Conservation (phyloP, 2,329 filamentous ascomycete species). For the Trichoderma harzianum region DNA sequence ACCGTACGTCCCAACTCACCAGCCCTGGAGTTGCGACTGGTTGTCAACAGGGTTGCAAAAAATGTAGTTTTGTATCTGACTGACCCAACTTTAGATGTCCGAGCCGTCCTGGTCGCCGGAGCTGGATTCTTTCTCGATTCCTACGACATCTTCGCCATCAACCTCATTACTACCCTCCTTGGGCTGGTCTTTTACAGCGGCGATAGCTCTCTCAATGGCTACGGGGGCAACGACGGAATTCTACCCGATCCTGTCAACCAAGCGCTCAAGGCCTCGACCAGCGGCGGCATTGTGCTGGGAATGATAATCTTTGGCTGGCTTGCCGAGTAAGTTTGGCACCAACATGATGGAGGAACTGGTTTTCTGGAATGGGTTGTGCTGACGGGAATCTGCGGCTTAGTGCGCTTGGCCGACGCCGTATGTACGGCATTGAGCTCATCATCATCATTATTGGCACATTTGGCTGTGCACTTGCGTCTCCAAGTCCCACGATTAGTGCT, state of each 20-base stretch:
- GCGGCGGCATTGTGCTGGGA: constrained; percentile 73
- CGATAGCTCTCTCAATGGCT: constrained; percentile 40
- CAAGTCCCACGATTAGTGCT: constrained; percentile 57
- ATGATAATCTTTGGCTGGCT: constrained; percentile 75
- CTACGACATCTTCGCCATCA: constrained; percentile 79
- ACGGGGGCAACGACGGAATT: constrained; percentile 50
- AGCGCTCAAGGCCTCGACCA: constrained; percentile 77
- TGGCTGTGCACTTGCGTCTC: constrained; percentile 60
- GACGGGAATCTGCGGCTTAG: constrained; percentile 23
- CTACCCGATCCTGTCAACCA: constrained; percentile 66
- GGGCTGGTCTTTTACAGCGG: constrained; percentile 73
- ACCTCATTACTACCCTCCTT: constrained; percentile 66
- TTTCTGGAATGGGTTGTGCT: not conserved
- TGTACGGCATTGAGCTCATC: constrained; percentile 76
- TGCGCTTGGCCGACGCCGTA: constrained; percentile 69
- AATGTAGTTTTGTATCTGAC: not conserved
- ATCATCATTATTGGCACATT: constrained; percentile 70
- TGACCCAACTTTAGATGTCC: constrained; percentile 48
- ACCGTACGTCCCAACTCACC: constrained; percentile 43
- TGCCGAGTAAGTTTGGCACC: constrained; percentile 52
- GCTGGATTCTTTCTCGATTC: constrained; percentile 83
- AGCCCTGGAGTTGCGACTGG: not conserved
- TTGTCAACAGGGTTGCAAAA: not conserved
- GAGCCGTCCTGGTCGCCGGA: constrained; percentile 71
- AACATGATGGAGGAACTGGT: not conserved